A percentile compares a stretch with the other conserved stretches of the same genome.
Conservation (phyloP, 2,329 filamentous ascomycete genomes). For the Aureobasidium sp. region DNA sequence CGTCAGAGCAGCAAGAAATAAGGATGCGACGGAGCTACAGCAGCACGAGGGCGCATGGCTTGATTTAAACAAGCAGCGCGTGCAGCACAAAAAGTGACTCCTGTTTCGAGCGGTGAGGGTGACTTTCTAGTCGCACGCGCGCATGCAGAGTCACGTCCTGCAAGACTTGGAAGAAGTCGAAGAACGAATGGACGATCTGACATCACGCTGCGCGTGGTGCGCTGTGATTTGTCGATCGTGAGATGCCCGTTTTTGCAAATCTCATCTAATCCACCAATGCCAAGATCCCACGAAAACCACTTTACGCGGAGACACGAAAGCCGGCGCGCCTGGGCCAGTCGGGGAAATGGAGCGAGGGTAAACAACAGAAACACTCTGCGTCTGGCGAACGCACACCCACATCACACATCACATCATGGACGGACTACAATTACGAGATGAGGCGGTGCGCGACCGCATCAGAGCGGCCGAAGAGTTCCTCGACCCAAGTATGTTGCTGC, state of each 20-base stretch:
- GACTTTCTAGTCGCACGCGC: constrained; percentile 10
- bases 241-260: background rate
- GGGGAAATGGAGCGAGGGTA: background rate
- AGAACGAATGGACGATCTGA: background rate
- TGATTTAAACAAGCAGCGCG: background rate
- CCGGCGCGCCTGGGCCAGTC: background rate
- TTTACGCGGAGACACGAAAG: background rate
- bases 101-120: too few species aligned
- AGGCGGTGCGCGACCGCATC: constrained; percentile 73
- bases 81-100: background rate
- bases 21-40: background rate
- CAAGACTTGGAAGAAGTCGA: background rate
- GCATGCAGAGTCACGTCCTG: background rate
- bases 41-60: background rate
- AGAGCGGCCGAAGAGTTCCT: constrained; percentile 86
- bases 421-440: constrained; percentile 67
- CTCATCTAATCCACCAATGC: background rate
- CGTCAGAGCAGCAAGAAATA: background rate
- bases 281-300: background rate
- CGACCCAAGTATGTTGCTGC: constrained; percentile 60
- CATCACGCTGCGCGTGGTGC: constrained; percentile 2
- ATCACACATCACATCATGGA: constrained; percentile 48
- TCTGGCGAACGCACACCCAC: background rate
- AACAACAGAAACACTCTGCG: background rate
- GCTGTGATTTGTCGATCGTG: constrained; percentile 6